Evolutionary conservation across 768 basidiomycete species (phyloP).

Genomic region (Naganishia antarctica): DNA sequence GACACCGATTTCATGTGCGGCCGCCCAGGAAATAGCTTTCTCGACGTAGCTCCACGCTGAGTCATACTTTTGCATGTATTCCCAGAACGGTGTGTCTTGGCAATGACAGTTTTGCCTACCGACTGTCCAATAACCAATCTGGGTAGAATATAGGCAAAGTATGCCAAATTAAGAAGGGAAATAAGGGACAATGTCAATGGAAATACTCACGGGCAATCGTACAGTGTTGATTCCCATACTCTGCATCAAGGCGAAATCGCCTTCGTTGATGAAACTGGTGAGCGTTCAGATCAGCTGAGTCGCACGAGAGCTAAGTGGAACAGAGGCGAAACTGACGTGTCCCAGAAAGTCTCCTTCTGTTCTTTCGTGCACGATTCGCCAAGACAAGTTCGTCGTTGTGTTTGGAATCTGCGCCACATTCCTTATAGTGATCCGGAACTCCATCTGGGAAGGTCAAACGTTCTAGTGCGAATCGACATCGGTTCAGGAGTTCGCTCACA

Average conservation of each 20-base stretch:
- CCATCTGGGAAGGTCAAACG: neutral
- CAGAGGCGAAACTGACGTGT: constrained; percentile 33
- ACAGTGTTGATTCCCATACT: constrained; percentile 42
- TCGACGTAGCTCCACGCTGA: constrained; percentile 43
- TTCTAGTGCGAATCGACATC: neutral
- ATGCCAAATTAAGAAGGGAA: no score
- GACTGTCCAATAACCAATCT: constrained; percentile 43
- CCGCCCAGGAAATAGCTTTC: constrained; percentile 45
- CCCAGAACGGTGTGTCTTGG: constrained; percentile 39
- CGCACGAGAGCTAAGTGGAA: no score
- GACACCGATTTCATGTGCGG: constrained; percentile 43
- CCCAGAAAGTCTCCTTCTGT: constrained; percentile 32
- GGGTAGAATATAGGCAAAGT: no score
- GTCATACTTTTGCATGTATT: constrained; percentile 38
- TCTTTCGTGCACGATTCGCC: constrained; percentile 54
- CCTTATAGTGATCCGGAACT: constrained; percentile 66
- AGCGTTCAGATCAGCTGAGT: neutral
- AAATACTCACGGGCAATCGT: constrained; percentile 43
- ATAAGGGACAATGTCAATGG: constrained; percentile 2
- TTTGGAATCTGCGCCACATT: constrained; percentile 2
- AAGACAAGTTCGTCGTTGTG: constrained; percentile 11
- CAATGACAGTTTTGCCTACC: constrained; percentile 30
- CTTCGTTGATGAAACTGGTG: constrained; percentile 46
- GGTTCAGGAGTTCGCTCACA: constrained; percentile 48
- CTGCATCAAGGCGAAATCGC: constrained; percentile 40